Evolutionary conservation across 352 stramenopile genomes (phyloP).

Genomic region (Pilasporangium apinafurcum): DNA sequence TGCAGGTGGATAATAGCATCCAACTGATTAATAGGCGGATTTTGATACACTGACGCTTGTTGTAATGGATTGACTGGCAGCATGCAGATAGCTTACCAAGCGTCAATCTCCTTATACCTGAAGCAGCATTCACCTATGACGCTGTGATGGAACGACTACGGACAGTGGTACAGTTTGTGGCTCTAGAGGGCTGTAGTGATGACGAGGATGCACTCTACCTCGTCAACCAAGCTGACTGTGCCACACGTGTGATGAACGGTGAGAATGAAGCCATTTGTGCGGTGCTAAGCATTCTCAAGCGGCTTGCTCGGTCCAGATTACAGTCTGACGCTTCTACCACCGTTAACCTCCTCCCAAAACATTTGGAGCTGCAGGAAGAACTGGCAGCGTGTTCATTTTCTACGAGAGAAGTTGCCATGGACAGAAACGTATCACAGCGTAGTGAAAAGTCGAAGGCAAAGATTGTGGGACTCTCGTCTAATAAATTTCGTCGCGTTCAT

Average conservation of each 20-base stretch:
- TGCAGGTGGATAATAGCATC: constrained; percentile 10
- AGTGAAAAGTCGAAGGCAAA: background rate
- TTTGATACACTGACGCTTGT: background rate
- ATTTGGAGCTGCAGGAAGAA: background rate
- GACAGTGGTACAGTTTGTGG: constrained; percentile 31
- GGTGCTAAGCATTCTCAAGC: constrained; percentile 36
- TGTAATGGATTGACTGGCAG: no score
- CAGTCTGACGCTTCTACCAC: no score
- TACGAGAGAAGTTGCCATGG: no score
- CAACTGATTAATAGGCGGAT: no score
- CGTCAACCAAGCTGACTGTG: constrained; percentile 38
- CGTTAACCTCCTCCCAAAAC: no score
- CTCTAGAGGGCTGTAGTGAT: constrained; percentile 21
- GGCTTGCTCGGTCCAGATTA: constrained; percentile 7
- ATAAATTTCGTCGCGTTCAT: background rate
- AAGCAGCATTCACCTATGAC: no score
- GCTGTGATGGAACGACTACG: constrained; percentile 11
- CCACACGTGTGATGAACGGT: constrained; percentile 22
- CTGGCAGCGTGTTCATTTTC: no score
- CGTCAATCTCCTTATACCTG: no score
- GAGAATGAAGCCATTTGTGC: constrained; percentile 29
- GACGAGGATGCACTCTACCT: constrained; percentile 42
- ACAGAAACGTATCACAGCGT: background rate
- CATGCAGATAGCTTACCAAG: no score
- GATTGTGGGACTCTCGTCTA: constrained; percentile 1